A percentile compares a stretch with the other conserved stretches of the same genome.
phyloP scores from a whole-genome alignment of 2,329 filamentous ascomycete species.

The Lecanoromycetidae sp. region DNA sequence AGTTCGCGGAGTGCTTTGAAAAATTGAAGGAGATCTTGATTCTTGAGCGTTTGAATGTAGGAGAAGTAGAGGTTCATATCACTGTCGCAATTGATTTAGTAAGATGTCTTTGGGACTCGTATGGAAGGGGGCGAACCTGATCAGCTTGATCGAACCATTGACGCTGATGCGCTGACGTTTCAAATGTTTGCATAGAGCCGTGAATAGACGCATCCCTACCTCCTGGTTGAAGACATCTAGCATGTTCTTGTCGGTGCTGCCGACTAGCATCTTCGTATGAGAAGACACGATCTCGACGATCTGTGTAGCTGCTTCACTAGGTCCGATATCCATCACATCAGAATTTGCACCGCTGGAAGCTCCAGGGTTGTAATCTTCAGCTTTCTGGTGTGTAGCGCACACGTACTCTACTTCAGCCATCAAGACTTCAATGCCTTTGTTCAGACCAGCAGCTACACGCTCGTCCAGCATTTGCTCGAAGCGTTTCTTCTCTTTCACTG shows the following conservation, averaged over 20 bases:
- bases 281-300: conserved; percentile 76
- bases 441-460: conserved; percentile 84
- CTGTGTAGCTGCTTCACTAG: conserved; percentile 64
- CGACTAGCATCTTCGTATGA: conserved; percentile 85
- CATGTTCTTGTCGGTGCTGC: conserved; percentile 94
- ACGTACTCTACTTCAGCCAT: conserved; percentile 98
- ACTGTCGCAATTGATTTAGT: conserved; percentile 32
- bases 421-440: conserved; percentile 94
- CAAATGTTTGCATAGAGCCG: conserved; percentile 87
- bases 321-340: conserved; percentile 47
- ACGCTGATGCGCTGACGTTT: conserved; percentile 90
- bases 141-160: conserved; percentile 79
- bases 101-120: conserved; percentile 1
- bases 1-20: conserved; percentile 86
- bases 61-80: conserved; percentile 91
- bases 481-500: conserved; percentile 89
- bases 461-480: conserved; percentile 99
- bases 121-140: conserved; percentile 40
- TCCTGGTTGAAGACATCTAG: conserved; percentile 98
- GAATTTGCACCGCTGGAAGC: conserved; percentile 26
- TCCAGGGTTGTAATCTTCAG: conserved; percentile 79
- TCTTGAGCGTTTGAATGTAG: conserved; percentile 70
- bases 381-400: conserved; percentile 72
- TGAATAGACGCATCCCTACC: conserved; percentile 84
- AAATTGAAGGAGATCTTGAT: conserved; percentile 74